Conservation (phyloP, 2,329 filamentous ascomycete species). For the Arachnomyces sp. region DNA sequence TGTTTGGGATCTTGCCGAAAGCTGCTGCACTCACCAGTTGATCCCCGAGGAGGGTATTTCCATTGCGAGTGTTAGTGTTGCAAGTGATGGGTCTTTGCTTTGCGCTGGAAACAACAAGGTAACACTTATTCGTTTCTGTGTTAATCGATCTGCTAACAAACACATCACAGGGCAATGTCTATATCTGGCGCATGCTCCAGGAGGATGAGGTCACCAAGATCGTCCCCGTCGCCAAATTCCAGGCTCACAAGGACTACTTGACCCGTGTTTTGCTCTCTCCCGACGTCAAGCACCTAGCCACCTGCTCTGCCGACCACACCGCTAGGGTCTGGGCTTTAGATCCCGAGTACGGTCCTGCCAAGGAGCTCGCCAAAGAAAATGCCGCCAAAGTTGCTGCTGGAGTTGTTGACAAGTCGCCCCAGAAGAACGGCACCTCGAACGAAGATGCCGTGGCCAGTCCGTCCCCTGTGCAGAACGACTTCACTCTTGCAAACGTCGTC, state of each 20-base stretch:
- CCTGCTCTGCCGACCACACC: slow-evolving; percentile 87
- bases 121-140: slow-evolving; percentile 21
- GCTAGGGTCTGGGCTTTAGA: slow-evolving; percentile 96
- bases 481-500: no score
- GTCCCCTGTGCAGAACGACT: no score
- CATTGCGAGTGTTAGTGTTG: slow-evolving; percentile 89
- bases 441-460: no score
- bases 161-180: slow-evolving; percentile 70
- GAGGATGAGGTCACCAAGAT: slow-evolving; percentile 73
- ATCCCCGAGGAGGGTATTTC: slow-evolving; percentile 94
- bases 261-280: slow-evolving; percentile 85
- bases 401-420: neutral
- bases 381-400: slow-evolving; percentile 6
- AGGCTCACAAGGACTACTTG: slow-evolving; percentile 85
- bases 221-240: slow-evolving; percentile 79
- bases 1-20: slow-evolving; percentile 95
- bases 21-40: slow-evolving; percentile 91
- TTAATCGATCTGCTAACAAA: neutral
- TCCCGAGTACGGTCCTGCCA: slow-evolving; percentile 44
- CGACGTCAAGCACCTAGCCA: slow-evolving; percentile 88
- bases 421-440: slow-evolving; percentile 6
- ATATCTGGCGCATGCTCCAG: slow-evolving; percentile 91
- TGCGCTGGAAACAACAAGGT: slow-evolving; percentile 90
- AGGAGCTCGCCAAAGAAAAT: slow-evolving; percentile 21
- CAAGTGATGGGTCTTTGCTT: slow-evolving; percentile 83